Evolutionary conservation across 768 basidiomycete genomes (phyloP).

Genomic region (Naganishia randhawae): DNA sequence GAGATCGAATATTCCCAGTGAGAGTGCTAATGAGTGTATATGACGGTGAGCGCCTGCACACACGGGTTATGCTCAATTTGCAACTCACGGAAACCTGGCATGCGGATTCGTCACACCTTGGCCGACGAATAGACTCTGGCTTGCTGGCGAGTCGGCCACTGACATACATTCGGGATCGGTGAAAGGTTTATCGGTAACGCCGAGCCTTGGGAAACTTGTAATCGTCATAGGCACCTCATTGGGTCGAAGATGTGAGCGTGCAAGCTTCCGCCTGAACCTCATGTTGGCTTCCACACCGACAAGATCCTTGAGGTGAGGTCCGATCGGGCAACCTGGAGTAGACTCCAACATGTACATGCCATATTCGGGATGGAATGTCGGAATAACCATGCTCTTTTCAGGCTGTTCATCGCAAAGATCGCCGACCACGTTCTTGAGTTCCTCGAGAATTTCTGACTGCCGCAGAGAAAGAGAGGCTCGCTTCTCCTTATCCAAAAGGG

Average conservation of each 20-base stretch:
- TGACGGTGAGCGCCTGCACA: slow-evolving; percentile 1
- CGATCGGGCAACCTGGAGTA: slow-evolving; percentile 92
- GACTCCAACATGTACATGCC: slow-evolving; percentile 98
- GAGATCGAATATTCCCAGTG: slow-evolving; percentile 88
- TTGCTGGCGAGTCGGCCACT: slow-evolving; percentile 75
- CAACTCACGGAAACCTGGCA: slow-evolving; percentile 89
- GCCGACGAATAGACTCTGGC: slow-evolving; percentile 88
- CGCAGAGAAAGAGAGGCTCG: slow-evolving; percentile 86
- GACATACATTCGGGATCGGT: slow-evolving; percentile 72
- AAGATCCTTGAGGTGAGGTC: slow-evolving; percentile 77
- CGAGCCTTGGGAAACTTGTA: slow-evolving; percentile 91
- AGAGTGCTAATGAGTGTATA: slow-evolving; percentile 63
- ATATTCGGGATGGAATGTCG: slow-evolving; percentile 96
- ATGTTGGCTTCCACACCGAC: slow-evolving; percentile 89
- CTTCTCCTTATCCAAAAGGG: slow-evolving; percentile 71
- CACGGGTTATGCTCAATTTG: background rate
- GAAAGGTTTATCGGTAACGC: slow-evolving; percentile 71
- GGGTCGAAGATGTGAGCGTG: slow-evolving; percentile 71
- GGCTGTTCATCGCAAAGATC: slow-evolving; percentile 61
- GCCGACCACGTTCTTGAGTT: slow-evolving; percentile 65
- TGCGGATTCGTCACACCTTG: slow-evolving; percentile 96
- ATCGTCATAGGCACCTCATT: slow-evolving; percentile 89
- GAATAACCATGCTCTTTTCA: slow-evolving; percentile 60
- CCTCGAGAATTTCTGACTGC: slow-evolving; percentile 85
- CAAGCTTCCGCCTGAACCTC: slow-evolving; percentile 85